Evolutionary conservation across 1,284 basidiomycete species (phyloP).

Genomic region (Ganoderma resinaceum): DNA sequence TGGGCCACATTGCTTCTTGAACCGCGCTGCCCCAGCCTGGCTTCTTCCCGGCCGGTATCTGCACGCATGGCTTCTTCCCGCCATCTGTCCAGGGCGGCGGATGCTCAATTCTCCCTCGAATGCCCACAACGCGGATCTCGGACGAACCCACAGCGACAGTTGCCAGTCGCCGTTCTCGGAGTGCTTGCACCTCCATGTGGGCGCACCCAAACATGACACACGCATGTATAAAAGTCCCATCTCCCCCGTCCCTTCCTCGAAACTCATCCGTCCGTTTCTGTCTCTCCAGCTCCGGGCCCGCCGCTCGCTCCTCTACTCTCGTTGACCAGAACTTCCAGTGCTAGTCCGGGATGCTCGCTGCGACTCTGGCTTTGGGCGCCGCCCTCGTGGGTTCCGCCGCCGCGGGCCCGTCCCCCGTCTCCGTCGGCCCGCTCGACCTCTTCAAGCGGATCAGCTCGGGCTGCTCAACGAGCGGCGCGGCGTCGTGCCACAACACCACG

Average conservation of each 20-base stretch:
- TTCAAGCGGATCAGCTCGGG: slow-evolving; percentile 42
- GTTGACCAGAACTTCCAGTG: too few species aligned
- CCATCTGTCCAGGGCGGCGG: not conserved
- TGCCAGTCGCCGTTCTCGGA: not conserved
- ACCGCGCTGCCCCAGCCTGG: not conserved
- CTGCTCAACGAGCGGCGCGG: slow-evolving; percentile 41
- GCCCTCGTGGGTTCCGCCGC: slow-evolving; percentile 29
- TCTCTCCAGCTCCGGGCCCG: not conserved
- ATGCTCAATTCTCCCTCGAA: not conserved
- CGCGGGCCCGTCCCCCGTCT: slow-evolving; percentile 18
- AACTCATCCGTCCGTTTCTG: not conserved
- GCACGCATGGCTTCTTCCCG: not conserved
- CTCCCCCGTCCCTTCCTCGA: too few species aligned
- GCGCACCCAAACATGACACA: not conserved
- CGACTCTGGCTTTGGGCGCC: slow-evolving; percentile 22
- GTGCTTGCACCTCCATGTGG: not conserved
- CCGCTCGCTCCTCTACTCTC: not conserved
- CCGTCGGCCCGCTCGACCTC: slow-evolving; percentile 31
- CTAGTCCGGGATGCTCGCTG: slow-evolving; percentile 19
- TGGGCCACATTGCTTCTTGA: not conserved
- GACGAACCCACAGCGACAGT: not conserved
- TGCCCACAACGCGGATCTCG: not conserved
- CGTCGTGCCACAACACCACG: slow-evolving; percentile 46
- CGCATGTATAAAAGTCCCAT: not conserved
- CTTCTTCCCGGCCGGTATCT: not conserved